Evolutionary conservation across 2,329 filamentous ascomycete genomes (phyloP), one percentile per base, ranked within the genome.

Genomic region (Blastomyces parvus): DNA sequence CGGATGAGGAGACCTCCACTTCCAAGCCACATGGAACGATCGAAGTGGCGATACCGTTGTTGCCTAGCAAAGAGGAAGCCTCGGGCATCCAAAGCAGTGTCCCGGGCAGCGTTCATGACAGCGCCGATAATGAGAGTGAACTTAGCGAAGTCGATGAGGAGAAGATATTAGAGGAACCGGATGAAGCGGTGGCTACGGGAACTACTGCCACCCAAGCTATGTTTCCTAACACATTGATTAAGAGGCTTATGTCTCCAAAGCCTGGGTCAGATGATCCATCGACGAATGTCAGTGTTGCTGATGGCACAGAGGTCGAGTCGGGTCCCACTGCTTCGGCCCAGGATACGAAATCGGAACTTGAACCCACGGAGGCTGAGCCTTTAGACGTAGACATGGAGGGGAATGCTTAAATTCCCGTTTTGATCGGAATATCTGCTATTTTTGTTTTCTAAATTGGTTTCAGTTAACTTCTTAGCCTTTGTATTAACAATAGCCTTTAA

Each of bases 111-210:
- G 75, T 86, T 8, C 83, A 86, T 64, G 85, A 88, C 65, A 86
- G 83, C 50, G 86, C 84, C 0, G 86, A 88, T 66, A 85, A 88
- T 62, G 86, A 89, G 72, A 88, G 86, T 69, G 86, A 88, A 66
- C 77, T 89, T 0, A 88, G 85, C 61, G 87, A 89, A 65, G 82
- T 86, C 4, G 79, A 84, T 33, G 75, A 82, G 3, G 82, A 81
- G n/a, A 76, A 63, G 36, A 30, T 62, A 5, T 63, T 63, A 19
- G 65, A 64, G 13, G n/a, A 22, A 25, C 17, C n/a, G 2, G 61
- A 59, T 7, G 44, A 33, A 36, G 14, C 33, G 3, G 36, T 30
- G 33, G 14, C n/a, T n/a, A 19, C 17, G 27, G 7, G 27, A 33
- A 11, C 48, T 44, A 33, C 50, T 50, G 3, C 62, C 62, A 25